Conservation (phyloP, 345 rosid species). For the Melaleuca quinquenervia region DNA sequence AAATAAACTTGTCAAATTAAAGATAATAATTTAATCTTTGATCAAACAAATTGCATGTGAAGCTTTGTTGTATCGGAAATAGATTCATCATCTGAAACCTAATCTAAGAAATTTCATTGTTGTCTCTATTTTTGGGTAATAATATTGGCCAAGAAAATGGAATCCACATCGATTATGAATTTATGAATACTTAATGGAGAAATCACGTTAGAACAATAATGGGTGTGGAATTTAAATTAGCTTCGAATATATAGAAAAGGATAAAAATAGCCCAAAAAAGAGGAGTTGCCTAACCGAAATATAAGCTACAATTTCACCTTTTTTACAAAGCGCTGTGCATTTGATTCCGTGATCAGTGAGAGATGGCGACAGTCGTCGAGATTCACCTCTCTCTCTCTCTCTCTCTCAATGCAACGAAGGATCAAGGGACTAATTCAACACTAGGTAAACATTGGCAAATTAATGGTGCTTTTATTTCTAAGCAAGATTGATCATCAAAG, state of each 20-base stretch:
- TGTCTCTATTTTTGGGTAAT: neutral
- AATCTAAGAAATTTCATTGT: neutral
- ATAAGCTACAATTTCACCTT: neutral
- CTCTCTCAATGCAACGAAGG: accelerated
- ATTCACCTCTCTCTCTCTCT: neutral
- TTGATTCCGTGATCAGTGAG: neutral
- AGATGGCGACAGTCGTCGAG: neutral
- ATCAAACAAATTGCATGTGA: neutral
- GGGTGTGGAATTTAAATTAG: neutral
- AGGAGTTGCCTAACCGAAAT: neutral
- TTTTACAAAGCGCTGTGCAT: no score
- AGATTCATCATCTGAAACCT: neutral
- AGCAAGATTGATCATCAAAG: neutral
- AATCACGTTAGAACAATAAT: no score
- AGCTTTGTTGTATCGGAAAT: neutral
- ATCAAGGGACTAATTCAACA: neutral
- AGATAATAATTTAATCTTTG: neutral
- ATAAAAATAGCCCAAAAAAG: no score
- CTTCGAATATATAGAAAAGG: neutral
- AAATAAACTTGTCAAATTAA: neutral
- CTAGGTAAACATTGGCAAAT: neutral
- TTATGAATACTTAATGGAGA: neutral
- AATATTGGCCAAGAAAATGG: neutral
- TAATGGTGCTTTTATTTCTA: neutral
- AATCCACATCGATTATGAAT: neutral